phyloP scores from a whole-genome alignment of 768 basidiomycete genomes.

The Glaciozyma antarctica region DNA sequence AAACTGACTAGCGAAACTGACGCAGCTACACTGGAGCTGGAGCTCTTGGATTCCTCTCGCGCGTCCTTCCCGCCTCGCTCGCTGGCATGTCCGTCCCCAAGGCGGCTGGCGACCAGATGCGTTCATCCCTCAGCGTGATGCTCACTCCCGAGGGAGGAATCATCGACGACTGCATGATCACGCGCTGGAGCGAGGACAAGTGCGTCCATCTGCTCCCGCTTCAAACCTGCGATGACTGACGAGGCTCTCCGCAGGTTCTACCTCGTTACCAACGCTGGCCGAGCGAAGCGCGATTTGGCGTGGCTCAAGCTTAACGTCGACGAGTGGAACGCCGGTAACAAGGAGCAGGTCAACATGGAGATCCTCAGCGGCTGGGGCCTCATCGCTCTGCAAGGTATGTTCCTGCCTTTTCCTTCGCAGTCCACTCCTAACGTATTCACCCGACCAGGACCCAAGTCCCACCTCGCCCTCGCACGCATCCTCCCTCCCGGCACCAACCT shows the following conservation, averaged over 20 bases:
- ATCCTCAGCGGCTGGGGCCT: constrained; percentile 76
- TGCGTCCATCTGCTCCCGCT: neutral
- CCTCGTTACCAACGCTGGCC: constrained; percentile 90
- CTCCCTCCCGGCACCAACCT: constrained; percentile 54
- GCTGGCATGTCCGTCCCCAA: constrained; percentile 22
- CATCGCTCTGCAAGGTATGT: constrained; percentile 60
- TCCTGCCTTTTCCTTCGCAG: neutral
- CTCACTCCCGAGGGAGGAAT: constrained; percentile 86
- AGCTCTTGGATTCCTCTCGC: constrained; percentile 70
- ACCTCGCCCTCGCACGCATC: constrained; percentile 58
- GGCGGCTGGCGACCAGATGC: constrained; percentile 41
- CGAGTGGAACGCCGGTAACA: constrained; percentile 48
- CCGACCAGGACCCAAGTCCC: constrained; percentile 61
- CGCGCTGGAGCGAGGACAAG: constrained; percentile 36
- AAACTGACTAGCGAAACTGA: neutral
- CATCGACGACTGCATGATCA: constrained; percentile 86
- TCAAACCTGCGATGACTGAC: neutral
- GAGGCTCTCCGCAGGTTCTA: constrained; percentile 58
- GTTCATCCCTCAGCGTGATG: constrained; percentile 77
- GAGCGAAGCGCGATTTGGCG: constrained; percentile 66
- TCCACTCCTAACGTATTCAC: neutral
- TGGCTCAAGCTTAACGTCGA: constrained; percentile 74
- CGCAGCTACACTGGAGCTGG: constrained; percentile 69
- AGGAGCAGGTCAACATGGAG: constrained; percentile 60
- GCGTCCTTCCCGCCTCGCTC: constrained; percentile 81